Evolutionary conservation across 1,139 yeast species (phyloP).

Genomic region (Lodderomyces pseudojiufengensis): DNA sequence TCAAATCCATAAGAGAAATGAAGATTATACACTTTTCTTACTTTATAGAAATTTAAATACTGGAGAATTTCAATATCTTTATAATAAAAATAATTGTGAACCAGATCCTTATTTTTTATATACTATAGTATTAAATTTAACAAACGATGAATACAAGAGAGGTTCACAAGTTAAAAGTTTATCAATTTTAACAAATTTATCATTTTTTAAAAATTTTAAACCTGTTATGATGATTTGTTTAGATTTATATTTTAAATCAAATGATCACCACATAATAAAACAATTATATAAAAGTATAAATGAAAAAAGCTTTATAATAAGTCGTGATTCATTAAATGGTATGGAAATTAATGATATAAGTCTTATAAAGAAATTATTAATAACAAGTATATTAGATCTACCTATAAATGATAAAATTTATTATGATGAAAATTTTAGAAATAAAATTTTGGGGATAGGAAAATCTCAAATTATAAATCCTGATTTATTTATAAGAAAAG

Average conservation of each 20-base stretch:
- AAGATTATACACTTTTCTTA: constrained; percentile 59
- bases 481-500: constrained; percentile 41
- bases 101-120: constrained; percentile 48
- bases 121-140: constrained; percentile 52
- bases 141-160: constrained; percentile 44
- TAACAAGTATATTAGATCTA: constrained; percentile 45
- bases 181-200: constrained; percentile 48
- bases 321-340: constrained; percentile 10
- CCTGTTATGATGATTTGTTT: constrained; percentile 55
- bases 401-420: constrained; percentile 46
- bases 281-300: constrained; percentile 34
- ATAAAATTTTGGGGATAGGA: constrained; percentile 32
- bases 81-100: constrained; percentile 30
- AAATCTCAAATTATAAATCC: constrained; percentile 20
- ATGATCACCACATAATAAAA: constrained; percentile 21
- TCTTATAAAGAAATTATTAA: constrained; percentile 35
- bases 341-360: constrained; percentile 20
- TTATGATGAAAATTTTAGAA: constrained; percentile 37
- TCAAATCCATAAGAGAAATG: constrained; percentile 56
- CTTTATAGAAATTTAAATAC: constrained; percentile 39
- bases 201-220: constrained; percentile 55
- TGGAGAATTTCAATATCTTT: constrained; percentile 41
- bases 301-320: constrained; percentile 29
- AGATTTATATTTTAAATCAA: constrained; percentile 40
- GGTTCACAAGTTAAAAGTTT: constrained; percentile 57